phyloP scores from a whole-genome alignment of 345 rosid genomes.

The Cardiospermum halicacabum region DNA sequence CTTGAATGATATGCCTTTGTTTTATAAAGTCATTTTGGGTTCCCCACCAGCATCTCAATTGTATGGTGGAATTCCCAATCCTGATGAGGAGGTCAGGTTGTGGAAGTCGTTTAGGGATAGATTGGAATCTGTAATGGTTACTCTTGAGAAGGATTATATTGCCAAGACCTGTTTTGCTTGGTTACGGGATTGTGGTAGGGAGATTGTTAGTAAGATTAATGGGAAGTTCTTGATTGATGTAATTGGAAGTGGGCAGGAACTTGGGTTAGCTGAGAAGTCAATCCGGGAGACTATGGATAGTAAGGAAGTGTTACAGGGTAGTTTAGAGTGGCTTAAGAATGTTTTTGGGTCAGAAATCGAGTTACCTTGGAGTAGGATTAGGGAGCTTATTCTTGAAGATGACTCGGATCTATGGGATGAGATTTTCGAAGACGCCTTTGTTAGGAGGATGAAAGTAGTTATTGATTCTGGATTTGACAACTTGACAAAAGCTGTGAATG shows the following conservation, averaged over 20 bases:
- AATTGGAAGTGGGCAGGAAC: constrained; percentile 64
- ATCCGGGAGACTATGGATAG: constrained; percentile 77
- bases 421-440: constrained; percentile 92
- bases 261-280: constrained; percentile 72
- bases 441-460: constrained; percentile 77
- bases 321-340: constrained; percentile 90
- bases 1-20: constrained; percentile 83
- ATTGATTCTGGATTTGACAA: constrained; percentile 61
- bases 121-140: constrained; percentile 53
- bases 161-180: constrained; percentile 53
- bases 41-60: constrained; percentile 94
- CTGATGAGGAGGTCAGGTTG: constrained; percentile 81
- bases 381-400: constrained; percentile 83
- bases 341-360: constrained; percentile 96
- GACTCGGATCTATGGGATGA: constrained; percentile 96
- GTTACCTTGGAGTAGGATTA: constrained; percentile 91
- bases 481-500: constrained; percentile 49
- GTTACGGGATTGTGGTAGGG: constrained; percentile 71
- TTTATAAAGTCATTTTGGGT: constrained; percentile 74
- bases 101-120: constrained; percentile 85
- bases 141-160: constrained; percentile 51
- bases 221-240: constrained; percentile 65
- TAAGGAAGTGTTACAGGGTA: constrained; percentile 80
- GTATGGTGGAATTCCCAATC: constrained; percentile 94
- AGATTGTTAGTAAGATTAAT: constrained; percentile 54